Percentiles rank a stretch among this genome's conserved stretches.
These are phyloP conservation scores for Quercus gilva DNA, from an alignment of 306 rosid species.

Conservation along the genomic window DNA sequence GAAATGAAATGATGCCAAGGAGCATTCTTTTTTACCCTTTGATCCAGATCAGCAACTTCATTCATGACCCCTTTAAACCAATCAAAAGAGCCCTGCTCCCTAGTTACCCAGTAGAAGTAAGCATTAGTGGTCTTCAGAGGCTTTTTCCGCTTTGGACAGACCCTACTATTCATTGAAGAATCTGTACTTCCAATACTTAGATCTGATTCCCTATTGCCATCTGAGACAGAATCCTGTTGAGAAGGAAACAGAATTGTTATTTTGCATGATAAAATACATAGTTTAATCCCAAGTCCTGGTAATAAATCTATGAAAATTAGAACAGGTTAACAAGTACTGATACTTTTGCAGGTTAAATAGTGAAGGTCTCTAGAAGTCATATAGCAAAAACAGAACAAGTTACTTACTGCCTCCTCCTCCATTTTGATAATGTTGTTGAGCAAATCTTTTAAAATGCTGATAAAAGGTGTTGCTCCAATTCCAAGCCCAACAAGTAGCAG, in stretches of 20 bases:
- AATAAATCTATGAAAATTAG: not conserved
- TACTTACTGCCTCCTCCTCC: slow-evolving; percentile 97
- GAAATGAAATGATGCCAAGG: not conserved
- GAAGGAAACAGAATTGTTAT: slow-evolving; percentile 13
- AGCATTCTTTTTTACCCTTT: slow-evolving; percentile 56
- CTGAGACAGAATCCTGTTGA: slow-evolving; percentile 66
- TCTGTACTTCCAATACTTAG: slow-evolving; percentile 53
- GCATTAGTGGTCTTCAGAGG: slow-evolving; percentile 88
- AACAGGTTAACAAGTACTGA: not conserved
- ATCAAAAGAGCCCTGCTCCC: slow-evolving; percentile 99
- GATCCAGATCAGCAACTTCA: slow-evolving; percentile 94
- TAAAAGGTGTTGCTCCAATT: slow-evolving; percentile 98
- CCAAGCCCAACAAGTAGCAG: slow-evolving; percentile 96
- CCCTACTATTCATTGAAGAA: slow-evolving; percentile 42
- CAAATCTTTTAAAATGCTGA: slow-evolving; percentile 91
- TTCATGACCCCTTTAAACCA: slow-evolving; percentile 99
- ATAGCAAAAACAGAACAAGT: not conserved
- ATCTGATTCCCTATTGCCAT: slow-evolving; percentile 62
- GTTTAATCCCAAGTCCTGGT: not conserved
- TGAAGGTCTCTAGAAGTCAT: not conserved
- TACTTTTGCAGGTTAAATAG: not conserved
- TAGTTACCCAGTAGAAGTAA: slow-evolving; percentile 96
- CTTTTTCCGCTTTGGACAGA: slow-evolving; percentile 63
- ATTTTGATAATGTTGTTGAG: slow-evolving; percentile 86
- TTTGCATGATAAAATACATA: not conserved